Evolutionary conservation across 192 early-diverging fungal genomes (phyloP).

Genomic region (Coemansia sp.): DNA sequence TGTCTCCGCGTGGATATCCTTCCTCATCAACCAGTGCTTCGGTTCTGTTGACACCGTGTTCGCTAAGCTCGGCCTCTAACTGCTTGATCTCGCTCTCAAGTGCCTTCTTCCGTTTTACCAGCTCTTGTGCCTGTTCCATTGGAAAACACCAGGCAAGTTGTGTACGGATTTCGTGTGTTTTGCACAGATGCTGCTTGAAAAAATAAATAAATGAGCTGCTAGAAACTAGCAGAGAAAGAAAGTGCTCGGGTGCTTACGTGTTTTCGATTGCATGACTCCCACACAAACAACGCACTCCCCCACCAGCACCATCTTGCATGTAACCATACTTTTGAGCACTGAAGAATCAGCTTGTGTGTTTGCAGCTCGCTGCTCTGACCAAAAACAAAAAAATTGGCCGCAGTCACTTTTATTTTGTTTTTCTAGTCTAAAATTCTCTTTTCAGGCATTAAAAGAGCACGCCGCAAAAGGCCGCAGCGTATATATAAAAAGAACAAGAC

Average conservation of each 20-base stretch:
- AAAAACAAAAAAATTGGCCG: not conserved
- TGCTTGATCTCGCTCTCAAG: slow-evolving; percentile 39
- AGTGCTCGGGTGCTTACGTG: too few relatives aligned
- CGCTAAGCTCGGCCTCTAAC: slow-evolving; percentile 21
- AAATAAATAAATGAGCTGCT: not conserved
- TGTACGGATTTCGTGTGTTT: not conserved
- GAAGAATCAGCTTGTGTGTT: not conserved
- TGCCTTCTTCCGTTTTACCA: slow-evolving; percentile 29
- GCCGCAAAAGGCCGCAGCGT: not conserved
- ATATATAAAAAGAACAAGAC: not conserved
- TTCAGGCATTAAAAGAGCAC: not conserved
- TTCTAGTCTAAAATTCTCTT: not conserved
- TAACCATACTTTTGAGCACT: not conserved
- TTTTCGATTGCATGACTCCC: too few relatives aligned
- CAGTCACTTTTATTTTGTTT: not conserved
- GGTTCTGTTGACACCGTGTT: slow-evolving; percentile 55
- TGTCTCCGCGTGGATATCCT: slow-evolving; percentile 68
- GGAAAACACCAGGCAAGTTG: not conserved
- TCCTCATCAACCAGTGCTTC: slow-evolving; percentile 59
- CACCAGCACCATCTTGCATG: too few relatives aligned
- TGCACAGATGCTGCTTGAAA: not conserved
- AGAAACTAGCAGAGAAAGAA: too few relatives aligned
- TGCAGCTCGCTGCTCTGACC: not conserved
- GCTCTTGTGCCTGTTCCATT: slow-evolving; percentile 34
- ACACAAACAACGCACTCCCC: too few relatives aligned